Percentiles rank a stretch among this genome's conserved stretches.
These are phyloP conservation scores for Lachnellula suecica DNA, from an alignment of 2,329 filamentous ascomycete species.

Conservation along the genomic window DNA sequence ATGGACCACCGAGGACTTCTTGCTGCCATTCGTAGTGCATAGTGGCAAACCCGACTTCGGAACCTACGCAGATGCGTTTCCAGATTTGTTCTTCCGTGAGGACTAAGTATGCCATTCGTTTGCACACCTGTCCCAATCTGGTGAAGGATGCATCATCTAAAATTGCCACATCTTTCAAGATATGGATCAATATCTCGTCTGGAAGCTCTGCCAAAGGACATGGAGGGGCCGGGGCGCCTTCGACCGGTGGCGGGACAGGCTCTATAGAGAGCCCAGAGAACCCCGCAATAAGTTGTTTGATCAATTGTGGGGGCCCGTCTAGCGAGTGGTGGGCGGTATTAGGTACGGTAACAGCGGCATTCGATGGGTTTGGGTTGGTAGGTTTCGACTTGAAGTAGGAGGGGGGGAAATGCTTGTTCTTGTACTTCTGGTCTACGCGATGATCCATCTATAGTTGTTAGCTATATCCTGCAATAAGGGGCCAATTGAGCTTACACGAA, in stretches of 20 bases:
- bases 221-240: constrained; percentile 70
- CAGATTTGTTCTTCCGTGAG: constrained; percentile 83
- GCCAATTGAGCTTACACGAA: constrained; percentile 58
- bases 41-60: constrained; percentile 72
- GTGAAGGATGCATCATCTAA: constrained; percentile 75
- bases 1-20: constrained; percentile 55
- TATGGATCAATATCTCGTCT: constrained; percentile 79
- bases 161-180: constrained; percentile 71
- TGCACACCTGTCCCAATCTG: constrained; percentile 79
- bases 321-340: constrained; percentile 57
- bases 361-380: constrained; percentile 38
- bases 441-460: constrained; percentile 66
- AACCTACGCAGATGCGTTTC: constrained; percentile 70
- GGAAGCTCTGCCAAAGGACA: constrained; percentile 79
- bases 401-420: constrained; percentile 84
- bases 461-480: not conserved
- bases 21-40: constrained; percentile 82
- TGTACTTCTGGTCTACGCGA: constrained; percentile 81
- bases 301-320: constrained; percentile 52
- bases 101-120: constrained; percentile 81
- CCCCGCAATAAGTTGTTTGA: constrained; percentile 70
- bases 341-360: constrained; percentile 50
- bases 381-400: constrained; percentile 48
- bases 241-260: constrained; percentile 64
- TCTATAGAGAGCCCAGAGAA: constrained; percentile 73